Evolutionary conservation across 495 filamentous ascomycete genomes (phyloP).

Genomic region (Penicillium steckii): DNA sequence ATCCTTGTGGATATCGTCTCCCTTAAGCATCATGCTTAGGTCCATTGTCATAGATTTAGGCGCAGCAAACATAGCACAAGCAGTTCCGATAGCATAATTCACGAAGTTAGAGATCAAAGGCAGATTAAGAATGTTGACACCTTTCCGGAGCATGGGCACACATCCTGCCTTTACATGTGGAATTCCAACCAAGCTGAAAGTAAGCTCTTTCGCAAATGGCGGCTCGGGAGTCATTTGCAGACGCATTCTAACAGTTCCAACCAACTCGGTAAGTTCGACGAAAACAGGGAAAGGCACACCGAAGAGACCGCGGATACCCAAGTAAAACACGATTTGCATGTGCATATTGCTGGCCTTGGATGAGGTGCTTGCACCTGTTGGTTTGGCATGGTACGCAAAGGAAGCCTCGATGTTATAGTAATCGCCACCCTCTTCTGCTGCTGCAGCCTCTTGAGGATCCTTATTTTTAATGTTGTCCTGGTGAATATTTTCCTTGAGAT

Average conservation of each 20-base stretch:
- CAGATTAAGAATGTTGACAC: slow-evolving; percentile 88
- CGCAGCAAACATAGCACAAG: slow-evolving; percentile 86
- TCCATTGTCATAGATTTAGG: slow-evolving; percentile 96
- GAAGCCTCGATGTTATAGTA: slow-evolving; percentile 95
- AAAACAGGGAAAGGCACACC: slow-evolving; percentile 88
- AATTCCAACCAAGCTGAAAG: slow-evolving; percentile 89
- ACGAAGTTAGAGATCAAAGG: slow-evolving; percentile 95
- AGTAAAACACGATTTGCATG: slow-evolving; percentile 92
- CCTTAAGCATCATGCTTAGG: slow-evolving; percentile 82
- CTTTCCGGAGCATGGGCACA: slow-evolving; percentile 82
- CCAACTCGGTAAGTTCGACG: slow-evolving; percentile 80
- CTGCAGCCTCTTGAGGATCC: slow-evolving; percentile 83
- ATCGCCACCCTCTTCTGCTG: slow-evolving; percentile 86
- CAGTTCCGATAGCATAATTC: slow-evolving; percentile 89
- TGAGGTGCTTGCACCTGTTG: slow-evolving; percentile 63
- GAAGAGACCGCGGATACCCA: slow-evolving; percentile 71
- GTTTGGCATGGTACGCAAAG: slow-evolving; percentile 88
- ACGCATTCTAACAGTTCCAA: slow-evolving; percentile 80
- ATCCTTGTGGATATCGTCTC: slow-evolving; percentile 89
- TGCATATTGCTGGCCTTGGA: slow-evolving; percentile 92
- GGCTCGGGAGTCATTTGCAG: slow-evolving; percentile 84
- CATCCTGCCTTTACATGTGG: slow-evolving; percentile 90
- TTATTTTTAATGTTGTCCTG: slow-evolving; percentile 75
- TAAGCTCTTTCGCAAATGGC: slow-evolving; percentile 87
- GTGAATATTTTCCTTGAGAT: slow-evolving; percentile 75